Percentiles rank a stretch among this genome's conserved stretches.
Evolutionary conservation across 2,329 filamentous ascomycete species (phyloP).

Genomic region (Juglanconis juglandina): DNA sequence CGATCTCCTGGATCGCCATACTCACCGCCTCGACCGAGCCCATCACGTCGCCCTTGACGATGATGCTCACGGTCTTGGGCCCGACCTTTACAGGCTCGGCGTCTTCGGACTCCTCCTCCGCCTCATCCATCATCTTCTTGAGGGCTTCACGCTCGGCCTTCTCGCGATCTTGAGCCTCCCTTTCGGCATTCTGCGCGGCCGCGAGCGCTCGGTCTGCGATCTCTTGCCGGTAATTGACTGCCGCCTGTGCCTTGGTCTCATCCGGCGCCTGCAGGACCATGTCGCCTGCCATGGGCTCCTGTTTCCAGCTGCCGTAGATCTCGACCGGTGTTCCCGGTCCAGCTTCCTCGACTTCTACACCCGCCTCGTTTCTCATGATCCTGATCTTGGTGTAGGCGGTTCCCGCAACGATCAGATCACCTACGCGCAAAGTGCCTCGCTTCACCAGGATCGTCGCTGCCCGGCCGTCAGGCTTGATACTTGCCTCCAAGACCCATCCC

Average conservation of each 20-base stretch:
- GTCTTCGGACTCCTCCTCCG: constrained; percentile 33
- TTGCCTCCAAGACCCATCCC: constrained; percentile 91
- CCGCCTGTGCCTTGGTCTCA: constrained; percentile 74
- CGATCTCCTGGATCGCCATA: constrained; percentile 71
- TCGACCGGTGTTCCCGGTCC: constrained; percentile 87
- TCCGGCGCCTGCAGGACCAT: constrained; percentile 78
- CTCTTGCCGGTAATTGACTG: constrained; percentile 72
- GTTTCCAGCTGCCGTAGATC: constrained; percentile 83
- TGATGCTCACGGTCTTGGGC: constrained; percentile 66
- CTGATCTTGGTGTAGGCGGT: constrained; percentile 86
- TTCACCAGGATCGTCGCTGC: constrained; percentile 87
- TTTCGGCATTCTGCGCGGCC: constrained; percentile 76
- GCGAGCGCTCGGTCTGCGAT: constrained; percentile 68
- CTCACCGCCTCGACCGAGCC: constrained; percentile 90
- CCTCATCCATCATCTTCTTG: constrained; percentile 33
- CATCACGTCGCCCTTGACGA: constrained; percentile 88
- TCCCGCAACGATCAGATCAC: constrained; percentile 83
- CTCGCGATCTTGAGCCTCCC: constrained; percentile 61
- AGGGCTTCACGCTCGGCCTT: constrained; percentile 41
- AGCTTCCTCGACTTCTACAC: constrained; percentile 66
- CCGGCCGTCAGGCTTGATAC: constrained; percentile 78
- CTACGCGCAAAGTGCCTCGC: constrained; percentile 76
- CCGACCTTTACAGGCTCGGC: constrained; percentile 31
- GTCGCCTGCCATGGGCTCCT: constrained; percentile 77
- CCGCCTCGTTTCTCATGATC: constrained; percentile 79